A percentile compares a stretch with the other conserved stretches of the same genome.
phyloP scores from a whole-genome alignment of 176 grass and related monocot genomes.

The Puccinellia tenuiflora region DNA sequence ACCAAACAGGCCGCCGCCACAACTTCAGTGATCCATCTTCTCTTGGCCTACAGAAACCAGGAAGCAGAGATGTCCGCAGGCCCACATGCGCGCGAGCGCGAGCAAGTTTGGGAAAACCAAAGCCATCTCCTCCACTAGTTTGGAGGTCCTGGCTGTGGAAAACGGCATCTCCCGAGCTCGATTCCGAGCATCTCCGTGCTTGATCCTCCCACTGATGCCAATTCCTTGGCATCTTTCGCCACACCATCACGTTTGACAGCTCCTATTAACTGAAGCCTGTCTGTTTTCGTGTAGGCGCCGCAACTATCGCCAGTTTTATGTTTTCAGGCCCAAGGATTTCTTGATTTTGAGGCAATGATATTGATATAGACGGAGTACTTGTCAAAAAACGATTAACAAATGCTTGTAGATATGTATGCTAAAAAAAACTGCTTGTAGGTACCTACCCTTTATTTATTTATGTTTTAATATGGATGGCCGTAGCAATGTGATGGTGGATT shows the following conservation, averaged over 20 bases:
- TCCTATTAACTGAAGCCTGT: background rate
- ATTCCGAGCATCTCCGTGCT: conserved; percentile 37
- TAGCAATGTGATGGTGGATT: background rate
- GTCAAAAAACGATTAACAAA: background rate
- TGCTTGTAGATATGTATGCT: background rate
- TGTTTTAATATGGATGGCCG: background rate
- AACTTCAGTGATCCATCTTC: background rate
- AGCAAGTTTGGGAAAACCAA: background rate
- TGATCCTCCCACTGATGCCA: conserved; percentile 33
- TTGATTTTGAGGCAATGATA: background rate
- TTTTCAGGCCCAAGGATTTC: background rate
- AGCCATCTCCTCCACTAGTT: background rate
- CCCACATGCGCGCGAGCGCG: background rate
- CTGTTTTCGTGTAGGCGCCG: background rate
- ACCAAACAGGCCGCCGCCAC: background rate
- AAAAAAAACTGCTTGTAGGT: background rate
- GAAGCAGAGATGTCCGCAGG: background rate
- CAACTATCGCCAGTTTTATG: background rate
- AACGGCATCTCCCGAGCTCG: conserved; percentile 37
- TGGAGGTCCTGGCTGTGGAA: background rate
- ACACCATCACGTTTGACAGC: background rate
- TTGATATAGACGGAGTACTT: background rate
- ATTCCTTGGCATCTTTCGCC: background rate
- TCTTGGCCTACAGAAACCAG: background rate
- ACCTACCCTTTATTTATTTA: background rate